Evolutionary conservation across 768 basidiomycete genomes (phyloP).

Genomic region (Ramaria sp.): DNA sequence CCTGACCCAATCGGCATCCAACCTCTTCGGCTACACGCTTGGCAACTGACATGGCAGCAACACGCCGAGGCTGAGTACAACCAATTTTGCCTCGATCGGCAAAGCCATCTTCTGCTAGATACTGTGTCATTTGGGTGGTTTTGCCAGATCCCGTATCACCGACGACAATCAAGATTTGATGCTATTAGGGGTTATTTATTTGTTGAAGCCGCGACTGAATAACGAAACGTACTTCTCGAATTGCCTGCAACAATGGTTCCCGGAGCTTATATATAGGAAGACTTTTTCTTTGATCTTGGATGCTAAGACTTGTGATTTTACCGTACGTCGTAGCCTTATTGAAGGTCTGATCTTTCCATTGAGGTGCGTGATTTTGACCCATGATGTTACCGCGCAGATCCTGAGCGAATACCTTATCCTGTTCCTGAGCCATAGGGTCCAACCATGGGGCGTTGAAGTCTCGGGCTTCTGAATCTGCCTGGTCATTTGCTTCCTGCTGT

Average conservation of each 20-base stretch:
- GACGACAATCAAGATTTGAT: constrained; percentile 96
- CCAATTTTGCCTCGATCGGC: constrained; percentile 88
- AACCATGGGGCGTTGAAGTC: constrained; percentile 97
- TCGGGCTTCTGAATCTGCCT: constrained; percentile 86
- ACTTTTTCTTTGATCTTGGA: constrained; percentile 86
- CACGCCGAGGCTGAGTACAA: constrained; percentile 98
- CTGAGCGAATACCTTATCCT: constrained; percentile 85
- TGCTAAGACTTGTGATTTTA: constrained; percentile 80
- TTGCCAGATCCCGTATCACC: constrained; percentile 99
- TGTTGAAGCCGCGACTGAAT: neutral
- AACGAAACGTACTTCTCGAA: constrained; percentile 58
- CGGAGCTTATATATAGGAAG: constrained; percentile 94
- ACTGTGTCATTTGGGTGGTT: constrained; percentile 99
- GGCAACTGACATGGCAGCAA: constrained; percentile 98
- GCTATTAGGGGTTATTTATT: constrained; percentile 34
- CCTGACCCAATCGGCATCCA: constrained; percentile 92
- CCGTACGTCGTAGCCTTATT: constrained; percentile 96
- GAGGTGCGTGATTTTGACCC: constrained; percentile 72
- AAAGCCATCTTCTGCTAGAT: constrained; percentile 89
- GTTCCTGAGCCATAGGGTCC: constrained; percentile 89
- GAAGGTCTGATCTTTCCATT: constrained; percentile 87
- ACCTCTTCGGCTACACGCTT: constrained; percentile 99
- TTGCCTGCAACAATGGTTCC: constrained; percentile 81
- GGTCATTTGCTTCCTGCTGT: constrained; percentile 89
- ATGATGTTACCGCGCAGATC: constrained; percentile 76